These are phyloP conservation scores for Phalaenopsis equestris DNA, from an alignment of 106 monocot genomes.

Conservation along the genomic window DNA sequence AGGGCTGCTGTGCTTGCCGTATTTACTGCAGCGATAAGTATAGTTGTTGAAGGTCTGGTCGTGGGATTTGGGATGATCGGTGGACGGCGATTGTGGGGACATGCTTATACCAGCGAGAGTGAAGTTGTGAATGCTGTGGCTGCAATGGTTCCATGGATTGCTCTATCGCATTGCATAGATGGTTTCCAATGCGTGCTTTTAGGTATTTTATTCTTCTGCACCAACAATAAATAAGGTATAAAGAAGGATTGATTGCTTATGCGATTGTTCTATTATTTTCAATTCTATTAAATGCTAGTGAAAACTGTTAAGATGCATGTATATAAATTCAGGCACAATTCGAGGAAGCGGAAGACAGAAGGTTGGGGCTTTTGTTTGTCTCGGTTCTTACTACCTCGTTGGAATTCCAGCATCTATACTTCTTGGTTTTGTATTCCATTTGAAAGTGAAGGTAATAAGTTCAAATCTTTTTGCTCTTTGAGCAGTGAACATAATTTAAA, in stretches of 20 bases:
- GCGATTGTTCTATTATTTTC: too few relatives aligned
- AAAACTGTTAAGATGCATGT: neutral
- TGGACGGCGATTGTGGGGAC: neutral
- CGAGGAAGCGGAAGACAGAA: constrained; percentile 51
- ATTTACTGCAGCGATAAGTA: neutral
- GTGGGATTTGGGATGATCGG: neutral
- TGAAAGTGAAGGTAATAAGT: constrained; percentile 24
- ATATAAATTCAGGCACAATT: constrained; percentile 16
- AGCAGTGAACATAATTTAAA: neutral
- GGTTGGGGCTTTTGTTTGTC: constrained; percentile 35
- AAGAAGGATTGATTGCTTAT: neutral
- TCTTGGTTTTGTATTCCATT: constrained; percentile 29
- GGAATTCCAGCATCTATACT: constrained; percentile 47
- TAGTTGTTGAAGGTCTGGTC: neutral
- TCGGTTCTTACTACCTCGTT: constrained; percentile 42
- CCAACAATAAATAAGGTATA: too few relatives aligned
- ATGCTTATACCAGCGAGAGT: neutral
- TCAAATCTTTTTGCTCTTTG: neutral
- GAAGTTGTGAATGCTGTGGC: neutral
- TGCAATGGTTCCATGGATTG: constrained; percentile 5
- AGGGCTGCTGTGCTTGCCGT: neutral
- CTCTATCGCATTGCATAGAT: neutral
- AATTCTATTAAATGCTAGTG: neutral
- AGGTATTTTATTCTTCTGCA: neutral
- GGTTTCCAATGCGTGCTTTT: constrained; percentile 1